Evolutionary conservation across 441 rosid species (phyloP).

Genomic region (Viola pubescens): DNA sequence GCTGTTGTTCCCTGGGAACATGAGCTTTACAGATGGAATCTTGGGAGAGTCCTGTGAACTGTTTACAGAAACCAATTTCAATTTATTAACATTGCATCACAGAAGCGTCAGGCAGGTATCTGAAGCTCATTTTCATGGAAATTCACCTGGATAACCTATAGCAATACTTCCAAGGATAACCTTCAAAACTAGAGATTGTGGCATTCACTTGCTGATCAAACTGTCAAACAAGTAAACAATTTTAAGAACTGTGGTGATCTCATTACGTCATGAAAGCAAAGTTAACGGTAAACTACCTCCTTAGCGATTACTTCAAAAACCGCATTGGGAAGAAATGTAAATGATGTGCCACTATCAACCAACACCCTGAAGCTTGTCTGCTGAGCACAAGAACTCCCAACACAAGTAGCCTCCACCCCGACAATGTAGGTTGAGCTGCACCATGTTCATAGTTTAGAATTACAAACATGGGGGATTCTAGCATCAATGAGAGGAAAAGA

Average conservation of each 20-base stretch:
- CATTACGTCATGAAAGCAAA: constrained; percentile 2
- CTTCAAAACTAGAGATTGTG: constrained; percentile 19
- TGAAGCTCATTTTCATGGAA: background rate
- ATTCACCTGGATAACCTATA: constrained; percentile 29
- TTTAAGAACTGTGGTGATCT: background rate
- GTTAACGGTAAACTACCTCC: constrained; percentile 20
- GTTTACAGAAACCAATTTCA: constrained; percentile 7
- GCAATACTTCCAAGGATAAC: constrained; percentile 26
- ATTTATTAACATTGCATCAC: constrained; percentile 2
- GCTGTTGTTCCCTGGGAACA: constrained; percentile 23
- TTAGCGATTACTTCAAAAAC: constrained; percentile 21
- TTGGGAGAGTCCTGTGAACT: constrained; percentile 18
- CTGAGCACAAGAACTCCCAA: constrained; percentile 29
- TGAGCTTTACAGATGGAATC: constrained; percentile 22
- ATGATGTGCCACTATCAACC: constrained; percentile 38
- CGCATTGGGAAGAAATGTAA: constrained; percentile 29
- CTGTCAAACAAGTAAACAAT: constrained; percentile 15
- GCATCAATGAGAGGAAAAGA: background rate
- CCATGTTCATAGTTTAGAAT: no score
- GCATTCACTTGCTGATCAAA: constrained; percentile 29
- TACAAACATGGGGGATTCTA: constrained; percentile 6
- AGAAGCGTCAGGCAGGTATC: constrained; percentile 4
- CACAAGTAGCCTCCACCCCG: constrained; percentile 28
- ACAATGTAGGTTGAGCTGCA: constrained; percentile 25
- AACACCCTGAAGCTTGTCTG: constrained; percentile 30